Percentiles rank a stretch among this genome's conserved stretches.
phyloP scores from a whole-genome alignment of 1,284 basidiomycete species.

The Heterobasidion parviporum region DNA sequence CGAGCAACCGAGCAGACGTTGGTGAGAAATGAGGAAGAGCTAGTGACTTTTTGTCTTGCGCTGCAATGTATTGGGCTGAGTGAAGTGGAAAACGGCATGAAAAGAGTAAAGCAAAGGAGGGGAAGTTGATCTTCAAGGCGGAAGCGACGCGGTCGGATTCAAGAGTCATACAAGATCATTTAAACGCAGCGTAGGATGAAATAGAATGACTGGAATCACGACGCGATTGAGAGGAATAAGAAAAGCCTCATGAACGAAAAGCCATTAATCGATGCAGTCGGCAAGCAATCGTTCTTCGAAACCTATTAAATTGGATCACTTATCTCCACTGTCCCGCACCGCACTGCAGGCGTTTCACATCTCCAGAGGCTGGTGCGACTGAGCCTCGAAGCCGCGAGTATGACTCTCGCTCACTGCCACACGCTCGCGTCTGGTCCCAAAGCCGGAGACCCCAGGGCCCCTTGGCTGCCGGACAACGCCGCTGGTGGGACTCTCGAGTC shows the following conservation, averaged over 20 bases:
- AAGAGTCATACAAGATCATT: slow-evolving; percentile 11
- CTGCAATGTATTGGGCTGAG: slow-evolving; percentile 15
- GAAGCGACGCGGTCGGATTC: slow-evolving; percentile 3
- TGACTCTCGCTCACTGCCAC: slow-evolving; percentile 45
- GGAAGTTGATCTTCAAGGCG: neutral
- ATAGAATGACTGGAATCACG: neutral
- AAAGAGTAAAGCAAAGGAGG: slow-evolving; percentile 5
- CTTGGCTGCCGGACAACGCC: slow-evolving; percentile 75
- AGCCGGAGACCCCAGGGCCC: slow-evolving; percentile 66
- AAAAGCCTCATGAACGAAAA: neutral
- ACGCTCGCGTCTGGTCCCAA: slow-evolving; percentile 58
- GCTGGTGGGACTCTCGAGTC: slow-evolving; percentile 29
- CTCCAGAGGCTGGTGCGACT: slow-evolving; percentile 77
- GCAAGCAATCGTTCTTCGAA: slow-evolving; percentile 1
- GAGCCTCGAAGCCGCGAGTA: slow-evolving; percentile 62
- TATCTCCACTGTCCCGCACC: neutral
- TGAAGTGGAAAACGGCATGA: slow-evolving; percentile 5
- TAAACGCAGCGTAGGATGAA: slow-evolving; percentile 1
- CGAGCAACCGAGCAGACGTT: neutral
- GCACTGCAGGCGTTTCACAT: slow-evolving; percentile 39
- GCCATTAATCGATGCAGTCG: slow-evolving; percentile 5
- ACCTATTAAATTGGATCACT: slow-evolving; percentile 1
- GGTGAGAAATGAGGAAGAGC: slow-evolving; percentile 6
- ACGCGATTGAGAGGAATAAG: neutral
- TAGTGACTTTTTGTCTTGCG: slow-evolving; percentile 16